Conservation (phyloP, 768 basidiomycete genomes). For the Trametes meyenii region DNA sequence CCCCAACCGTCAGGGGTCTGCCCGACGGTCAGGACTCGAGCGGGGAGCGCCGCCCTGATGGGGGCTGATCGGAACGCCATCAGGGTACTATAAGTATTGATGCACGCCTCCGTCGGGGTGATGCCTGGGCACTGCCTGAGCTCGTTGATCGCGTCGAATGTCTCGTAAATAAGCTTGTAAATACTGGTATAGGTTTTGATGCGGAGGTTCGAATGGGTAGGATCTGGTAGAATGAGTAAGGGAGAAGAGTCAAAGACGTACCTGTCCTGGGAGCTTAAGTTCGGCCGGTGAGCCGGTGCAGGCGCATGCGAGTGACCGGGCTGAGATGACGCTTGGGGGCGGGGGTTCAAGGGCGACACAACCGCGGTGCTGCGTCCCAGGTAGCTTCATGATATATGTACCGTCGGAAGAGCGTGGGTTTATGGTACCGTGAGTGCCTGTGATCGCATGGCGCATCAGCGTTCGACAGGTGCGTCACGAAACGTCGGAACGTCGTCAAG, state of each 20-base stretch:
- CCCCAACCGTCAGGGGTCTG: not conserved
- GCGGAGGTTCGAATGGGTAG: not conserved
- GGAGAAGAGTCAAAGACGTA: too few relatives aligned
- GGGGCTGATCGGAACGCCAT: constrained; percentile 1
- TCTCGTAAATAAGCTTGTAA: too few relatives aligned
- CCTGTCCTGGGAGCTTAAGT: too few relatives aligned
- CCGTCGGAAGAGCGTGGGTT: not conserved
- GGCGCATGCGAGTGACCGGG: too few relatives aligned
- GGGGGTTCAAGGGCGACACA: too few relatives aligned
- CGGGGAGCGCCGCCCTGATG: not conserved
- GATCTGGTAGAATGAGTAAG: too few relatives aligned
- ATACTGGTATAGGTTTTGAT: not conserved
- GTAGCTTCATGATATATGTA: too few relatives aligned
- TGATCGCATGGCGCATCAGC: not conserved
- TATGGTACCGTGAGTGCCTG: not conserved
- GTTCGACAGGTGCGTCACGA: not conserved
- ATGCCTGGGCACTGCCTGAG: not conserved
- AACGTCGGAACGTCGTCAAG: not conserved
- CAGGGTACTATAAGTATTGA: not conserved
- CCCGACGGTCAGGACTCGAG: not conserved
- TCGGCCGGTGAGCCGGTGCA: too few relatives aligned
- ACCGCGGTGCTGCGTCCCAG: too few relatives aligned
- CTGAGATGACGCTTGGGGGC: too few relatives aligned
- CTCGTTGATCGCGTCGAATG: not conserved
- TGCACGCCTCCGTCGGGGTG: not conserved